These are phyloP conservation scores for Mucor sp. DNA, from an alignment of 371 early-diverging fungal species.

Conservation along the genomic window DNA sequence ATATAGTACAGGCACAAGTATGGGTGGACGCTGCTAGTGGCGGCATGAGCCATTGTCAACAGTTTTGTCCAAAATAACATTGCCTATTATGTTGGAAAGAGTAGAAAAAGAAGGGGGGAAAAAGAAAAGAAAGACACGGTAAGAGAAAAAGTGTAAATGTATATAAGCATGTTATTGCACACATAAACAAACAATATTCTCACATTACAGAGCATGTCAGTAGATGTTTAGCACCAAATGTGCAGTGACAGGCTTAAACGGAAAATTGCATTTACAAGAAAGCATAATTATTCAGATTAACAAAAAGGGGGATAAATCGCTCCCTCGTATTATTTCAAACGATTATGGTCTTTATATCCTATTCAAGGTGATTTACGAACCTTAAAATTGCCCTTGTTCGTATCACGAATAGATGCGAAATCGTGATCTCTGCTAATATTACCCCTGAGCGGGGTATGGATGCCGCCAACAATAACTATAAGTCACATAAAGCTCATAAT, in stretches of 20 bases:
- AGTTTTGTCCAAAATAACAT: constrained; percentile 45
- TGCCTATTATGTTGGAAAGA: not conserved
- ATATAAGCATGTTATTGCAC: not conserved
- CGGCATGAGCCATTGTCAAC: constrained; percentile 39
- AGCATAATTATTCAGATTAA: not conserved
- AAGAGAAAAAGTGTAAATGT: not conserved
- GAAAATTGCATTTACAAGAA: not conserved
- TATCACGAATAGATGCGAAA: too few relatives aligned
- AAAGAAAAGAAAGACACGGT: not conserved
- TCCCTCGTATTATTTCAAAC: too few relatives aligned
- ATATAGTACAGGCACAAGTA: constrained; percentile 37
- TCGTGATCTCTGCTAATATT: too few relatives aligned
- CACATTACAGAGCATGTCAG: not conserved
- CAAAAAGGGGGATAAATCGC: too few relatives aligned
- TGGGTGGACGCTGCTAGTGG: constrained; percentile 39
- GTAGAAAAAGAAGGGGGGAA: constrained; percentile 6
- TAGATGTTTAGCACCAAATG: not conserved
- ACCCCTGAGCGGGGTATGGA: not conserved
- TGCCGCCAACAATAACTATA: too few relatives aligned
- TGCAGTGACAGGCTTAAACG: not conserved
- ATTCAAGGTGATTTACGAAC: not conserved
- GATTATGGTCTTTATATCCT: not conserved
- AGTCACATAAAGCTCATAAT: too few relatives aligned
- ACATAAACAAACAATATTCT: constrained; percentile 3
- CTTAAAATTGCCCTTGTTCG: not conserved